A percentile compares a stretch with the other conserved stretches of the same genome.
These are phyloP conservation scores for Russula lepida DNA, from an alignment of 768 basidiomycete genomes.

Conservation along the genomic window DNA sequence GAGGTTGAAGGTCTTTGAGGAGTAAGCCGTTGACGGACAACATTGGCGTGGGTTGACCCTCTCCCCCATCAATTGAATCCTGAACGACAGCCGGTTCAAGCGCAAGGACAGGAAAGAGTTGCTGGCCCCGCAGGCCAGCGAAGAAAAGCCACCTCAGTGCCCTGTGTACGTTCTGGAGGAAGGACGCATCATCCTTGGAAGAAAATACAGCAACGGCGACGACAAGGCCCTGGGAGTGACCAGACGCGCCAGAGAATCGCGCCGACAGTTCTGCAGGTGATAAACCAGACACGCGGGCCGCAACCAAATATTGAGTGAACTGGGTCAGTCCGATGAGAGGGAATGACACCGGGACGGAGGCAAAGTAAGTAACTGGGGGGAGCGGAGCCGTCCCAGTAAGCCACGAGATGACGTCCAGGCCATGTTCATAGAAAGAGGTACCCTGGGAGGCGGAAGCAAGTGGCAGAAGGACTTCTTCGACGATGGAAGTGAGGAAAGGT, in stretches of 20 bases:
- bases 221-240: slow-evolving; percentile 95
- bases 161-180: slow-evolving; percentile 68
- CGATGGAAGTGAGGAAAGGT: slow-evolving; percentile 56
- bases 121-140: slow-evolving; percentile 86
- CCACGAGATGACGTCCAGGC: slow-evolving; percentile 80
- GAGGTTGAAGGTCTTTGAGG: slow-evolving; percentile 66
- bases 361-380: slow-evolving; percentile 79
- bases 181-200: slow-evolving; percentile 66
- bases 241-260: slow-evolving; percentile 79
- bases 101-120: slow-evolving; percentile 87
- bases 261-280: slow-evolving; percentile 74
- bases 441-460: slow-evolving; percentile 54
- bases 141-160: slow-evolving; percentile 91
- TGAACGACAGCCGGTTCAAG: slow-evolving; percentile 82
- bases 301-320: slow-evolving; percentile 83
- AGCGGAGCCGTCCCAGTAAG: slow-evolving; percentile 60
- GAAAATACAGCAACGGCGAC: slow-evolving; percentile 87
- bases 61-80: slow-evolving; percentile 85
- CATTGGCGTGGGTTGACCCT: slow-evolving; percentile 93
- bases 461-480: slow-evolving; percentile 59
- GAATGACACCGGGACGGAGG: slow-evolving; percentile 87
- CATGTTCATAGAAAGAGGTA: slow-evolving; percentile 64
- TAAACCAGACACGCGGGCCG: slow-evolving; percentile 65
- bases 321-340: slow-evolving; percentile 96
- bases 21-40: slow-evolving; percentile 77